These are phyloP conservation scores for Pseudogymnoascus sp. DNA, from an alignment of 2,329 filamentous ascomycete genomes.

Conservation along the genomic window DNA sequence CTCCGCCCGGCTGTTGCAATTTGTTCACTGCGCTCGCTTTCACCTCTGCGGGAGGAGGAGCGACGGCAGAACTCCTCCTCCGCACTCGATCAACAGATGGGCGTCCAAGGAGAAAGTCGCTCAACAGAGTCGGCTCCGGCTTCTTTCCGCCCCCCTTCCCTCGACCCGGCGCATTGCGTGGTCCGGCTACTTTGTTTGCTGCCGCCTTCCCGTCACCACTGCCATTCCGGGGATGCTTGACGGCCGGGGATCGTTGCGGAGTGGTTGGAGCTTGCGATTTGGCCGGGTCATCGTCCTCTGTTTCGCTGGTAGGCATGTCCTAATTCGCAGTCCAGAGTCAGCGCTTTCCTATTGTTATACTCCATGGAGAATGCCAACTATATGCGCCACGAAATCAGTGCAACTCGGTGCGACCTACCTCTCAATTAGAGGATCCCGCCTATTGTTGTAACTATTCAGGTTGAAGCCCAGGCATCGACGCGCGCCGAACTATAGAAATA, in stretches of 20 bases:
- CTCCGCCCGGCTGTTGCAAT: conserved; percentile 55
- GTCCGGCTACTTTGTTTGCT: conserved; percentile 16
- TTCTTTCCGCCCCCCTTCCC: conserved; percentile 18
- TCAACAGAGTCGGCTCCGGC: conserved; percentile 41
- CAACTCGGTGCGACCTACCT: background rate
- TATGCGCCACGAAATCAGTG: background rate
- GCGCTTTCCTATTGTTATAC: background rate
- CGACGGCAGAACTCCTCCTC: conserved; percentile 49
- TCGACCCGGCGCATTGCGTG: conserved; percentile 22
- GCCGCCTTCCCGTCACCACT: conserved; percentile 16
- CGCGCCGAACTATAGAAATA: background rate
- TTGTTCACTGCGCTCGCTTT: conserved; percentile 45
- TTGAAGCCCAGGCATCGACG: background rate
- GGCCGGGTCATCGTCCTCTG: conserved; percentile 7
- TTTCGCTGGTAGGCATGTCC: conserved; percentile 8
- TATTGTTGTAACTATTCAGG: background rate
- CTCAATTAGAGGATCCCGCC: conserved; percentile 1
- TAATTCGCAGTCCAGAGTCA: background rate
- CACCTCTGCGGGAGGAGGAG: conserved; percentile 41
- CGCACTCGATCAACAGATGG: conserved; percentile 48
- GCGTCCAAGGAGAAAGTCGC: conserved; percentile 49
- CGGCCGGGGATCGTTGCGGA: conserved; percentile 14
- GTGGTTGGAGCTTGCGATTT: conserved; percentile 11
- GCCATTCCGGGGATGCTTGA: conserved; percentile 16
- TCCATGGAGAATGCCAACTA: background rate